Base-by-base conservation (phyloP, 768 basidiomycete species). In the Phaffia tasmanica region DNA sequence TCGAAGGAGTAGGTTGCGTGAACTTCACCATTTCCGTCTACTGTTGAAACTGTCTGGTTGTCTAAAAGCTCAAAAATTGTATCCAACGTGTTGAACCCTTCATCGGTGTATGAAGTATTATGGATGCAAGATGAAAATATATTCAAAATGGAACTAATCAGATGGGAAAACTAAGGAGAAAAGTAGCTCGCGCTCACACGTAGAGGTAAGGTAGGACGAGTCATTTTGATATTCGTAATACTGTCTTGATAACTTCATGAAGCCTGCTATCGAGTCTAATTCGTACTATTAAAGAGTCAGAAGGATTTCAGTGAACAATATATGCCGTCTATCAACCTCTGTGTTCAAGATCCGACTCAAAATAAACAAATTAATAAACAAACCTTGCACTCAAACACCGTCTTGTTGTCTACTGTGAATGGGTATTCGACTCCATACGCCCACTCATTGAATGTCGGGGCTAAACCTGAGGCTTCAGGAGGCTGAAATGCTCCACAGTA, bases 401-500 rank as follows among this genome's bases (percentile, higher is more conserved):
- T 85, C 62, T 80, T 78, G 65, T 85, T 83, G 70, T 87, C 76
- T 25, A 88, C 81, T 5, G 86, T 84, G 1, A 87, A 87, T 72
- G 85, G 86, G 18, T 88, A 85, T 0, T 78, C 81, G 15, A 89
- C 86, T 29, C 80, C 81, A 63, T 82, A 81, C 0, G 86, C 87
- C 79, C 81, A 89, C 66, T 81, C 81, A 70, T 89, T 89, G 71
- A 82, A 78, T 15, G 83, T 80, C 0, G 84, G 84, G 0, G 78
- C 71, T 32, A 88, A 76, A 4, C 85, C 83, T 68, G 86, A 87
- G 71, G 88, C 86, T 0, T 84, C 82, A 14, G 87, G 87, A 54
- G 87, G 86, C 68, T 89, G 87, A 77, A 89, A 89, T 19, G 86
- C 80, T 50, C 87, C 86, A 71, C 87, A 88, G 74, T 89, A 88